These are phyloP conservation scores for Botrytis sinoallii DNA, from an alignment of 2,329 filamentous ascomycete genomes.

Conservation along the genomic window DNA sequence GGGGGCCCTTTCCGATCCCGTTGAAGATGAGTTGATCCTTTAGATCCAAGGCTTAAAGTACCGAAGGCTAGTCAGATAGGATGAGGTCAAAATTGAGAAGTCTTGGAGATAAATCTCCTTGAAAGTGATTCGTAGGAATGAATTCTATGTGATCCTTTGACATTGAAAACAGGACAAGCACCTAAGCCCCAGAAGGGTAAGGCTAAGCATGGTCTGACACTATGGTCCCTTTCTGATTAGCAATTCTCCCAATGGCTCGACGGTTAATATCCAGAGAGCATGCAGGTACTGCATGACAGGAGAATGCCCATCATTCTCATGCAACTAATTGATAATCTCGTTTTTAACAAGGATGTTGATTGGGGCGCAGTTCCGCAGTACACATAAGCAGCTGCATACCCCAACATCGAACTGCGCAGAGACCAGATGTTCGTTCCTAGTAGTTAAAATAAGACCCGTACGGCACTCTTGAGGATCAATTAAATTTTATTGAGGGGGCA, in stretches of 20 bases:
- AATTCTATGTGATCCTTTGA: background rate
- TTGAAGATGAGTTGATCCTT: background rate
- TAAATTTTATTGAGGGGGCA: background rate
- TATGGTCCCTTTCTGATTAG: background rate
- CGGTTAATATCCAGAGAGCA: background rate
- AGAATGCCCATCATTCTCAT: background rate
- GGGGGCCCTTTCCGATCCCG: background rate
- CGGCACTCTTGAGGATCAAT: background rate
- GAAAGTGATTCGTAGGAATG: background rate
- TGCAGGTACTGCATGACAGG: background rate
- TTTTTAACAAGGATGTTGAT: background rate
- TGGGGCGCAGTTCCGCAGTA: slow-evolving; percentile 10
- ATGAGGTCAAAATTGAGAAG: no score
- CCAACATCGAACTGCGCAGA: slow-evolving; percentile 12
- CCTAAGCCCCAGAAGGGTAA: background rate
- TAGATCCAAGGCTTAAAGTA: background rate
- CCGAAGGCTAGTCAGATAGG: no score
- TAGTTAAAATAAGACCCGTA: slow-evolving; percentile 11
- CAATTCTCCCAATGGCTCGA: background rate
- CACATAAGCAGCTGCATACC: background rate
- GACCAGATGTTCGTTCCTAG: slow-evolving; percentile 2
- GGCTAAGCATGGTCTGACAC: background rate
- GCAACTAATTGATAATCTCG: background rate
- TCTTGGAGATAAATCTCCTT: background rate
- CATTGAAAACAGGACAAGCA: background rate